Conservation (phyloP, 495 filamentous ascomycete genomes). For the Staphylotrichum longicolle region DNA sequence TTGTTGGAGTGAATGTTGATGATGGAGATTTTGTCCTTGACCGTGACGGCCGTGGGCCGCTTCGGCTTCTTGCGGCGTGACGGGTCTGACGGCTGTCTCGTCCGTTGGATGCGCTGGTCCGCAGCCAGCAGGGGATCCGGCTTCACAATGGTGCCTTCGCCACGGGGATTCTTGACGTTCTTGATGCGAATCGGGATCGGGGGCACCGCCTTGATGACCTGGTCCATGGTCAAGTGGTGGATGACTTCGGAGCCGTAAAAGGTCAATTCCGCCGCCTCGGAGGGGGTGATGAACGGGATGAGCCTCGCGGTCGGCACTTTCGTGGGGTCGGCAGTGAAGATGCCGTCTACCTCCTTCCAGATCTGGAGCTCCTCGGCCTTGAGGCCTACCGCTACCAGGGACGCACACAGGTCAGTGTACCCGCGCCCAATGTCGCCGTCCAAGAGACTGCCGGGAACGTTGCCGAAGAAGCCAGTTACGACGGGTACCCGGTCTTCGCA, state of each 20-base stretch:
- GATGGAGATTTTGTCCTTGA: slow-evolving; percentile 88
- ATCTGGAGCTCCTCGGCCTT: slow-evolving; percentile 79
- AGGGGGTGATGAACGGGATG: slow-evolving; percentile 73
- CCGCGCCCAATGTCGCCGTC: slow-evolving; percentile 76
- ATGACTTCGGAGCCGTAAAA: slow-evolving; percentile 96
- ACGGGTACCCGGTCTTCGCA: slow-evolving; percentile 73
- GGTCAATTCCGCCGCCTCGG: slow-evolving; percentile 86
- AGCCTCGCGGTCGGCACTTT: slow-evolving; percentile 84
- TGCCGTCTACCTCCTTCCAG: slow-evolving; percentile 92
- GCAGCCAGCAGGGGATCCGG: slow-evolving; percentile 49
- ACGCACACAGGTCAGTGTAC: slow-evolving; percentile 87
- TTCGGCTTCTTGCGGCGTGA: slow-evolving; percentile 42
- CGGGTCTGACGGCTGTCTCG: slow-evolving; percentile 43
- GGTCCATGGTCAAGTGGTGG: slow-evolving; percentile 97
- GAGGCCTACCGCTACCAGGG: slow-evolving; percentile 74
- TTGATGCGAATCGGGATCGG: slow-evolving; percentile 94
- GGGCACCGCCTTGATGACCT: slow-evolving; percentile 81
- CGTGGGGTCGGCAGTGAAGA: slow-evolving; percentile 83
- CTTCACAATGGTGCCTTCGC: slow-evolving; percentile 83
- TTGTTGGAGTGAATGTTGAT: slow-evolving; percentile 96
- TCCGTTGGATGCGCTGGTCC: slow-evolving; percentile 45
- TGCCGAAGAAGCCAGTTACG: slow-evolving; percentile 84
- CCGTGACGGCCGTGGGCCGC: slow-evolving; percentile 85
- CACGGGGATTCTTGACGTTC: slow-evolving; percentile 92
- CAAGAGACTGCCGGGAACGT: slow-evolving; percentile 75